phyloP scores from a whole-genome alignment of 106 monocot genomes.

The Phalaenopsis aphrodite region DNA sequence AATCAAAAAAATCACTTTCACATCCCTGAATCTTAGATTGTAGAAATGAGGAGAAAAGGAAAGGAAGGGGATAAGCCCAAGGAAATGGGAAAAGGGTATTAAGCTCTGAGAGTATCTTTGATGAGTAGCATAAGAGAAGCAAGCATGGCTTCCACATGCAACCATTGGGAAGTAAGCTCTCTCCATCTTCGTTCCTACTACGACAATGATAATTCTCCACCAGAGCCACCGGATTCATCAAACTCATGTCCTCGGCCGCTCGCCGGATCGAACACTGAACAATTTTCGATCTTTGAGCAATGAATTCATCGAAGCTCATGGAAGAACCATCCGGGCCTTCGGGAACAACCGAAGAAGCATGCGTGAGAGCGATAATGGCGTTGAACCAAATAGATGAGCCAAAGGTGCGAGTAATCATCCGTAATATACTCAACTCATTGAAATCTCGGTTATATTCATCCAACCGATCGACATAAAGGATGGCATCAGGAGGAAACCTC shows the following conservation, averaged over 20 bases:
- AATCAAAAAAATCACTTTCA: constrained; percentile 46
- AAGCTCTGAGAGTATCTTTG: constrained; percentile 72
- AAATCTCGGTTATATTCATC: constrained; percentile 73
- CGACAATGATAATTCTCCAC: constrained; percentile 75
- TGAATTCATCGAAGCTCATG: constrained; percentile 43
- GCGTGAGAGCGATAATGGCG: constrained; percentile 66
- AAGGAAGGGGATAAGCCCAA: constrained; percentile 19
- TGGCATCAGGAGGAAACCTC: constrained; percentile 74
- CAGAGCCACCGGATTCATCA: constrained; percentile 59
- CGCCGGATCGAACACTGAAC: constrained; percentile 60
- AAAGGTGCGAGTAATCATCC: constrained; percentile 40
- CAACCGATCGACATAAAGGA: constrained; percentile 79
- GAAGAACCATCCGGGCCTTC: constrained; percentile 63
- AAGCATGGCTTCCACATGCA: constrained; percentile 62
- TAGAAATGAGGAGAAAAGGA: constrained; percentile 53
- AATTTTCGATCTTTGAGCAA: constrained; percentile 48
- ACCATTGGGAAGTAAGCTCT: constrained; percentile 68
- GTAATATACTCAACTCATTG: constrained; percentile 69
- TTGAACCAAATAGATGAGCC: constrained; percentile 78
- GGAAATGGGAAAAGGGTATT: constrained; percentile 60
- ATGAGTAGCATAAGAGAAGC: constrained; percentile 73
- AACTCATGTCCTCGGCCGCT: constrained; percentile 39
- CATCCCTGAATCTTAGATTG: constrained; percentile 51
- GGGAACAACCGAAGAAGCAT: constrained; percentile 56
- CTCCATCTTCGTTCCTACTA: constrained; percentile 53